Evolutionary conservation across 495 filamentous ascomycete species (phyloP), one percentile per base, ranked within the genome.

Genomic region (Podospora tetraspora): DNA sequence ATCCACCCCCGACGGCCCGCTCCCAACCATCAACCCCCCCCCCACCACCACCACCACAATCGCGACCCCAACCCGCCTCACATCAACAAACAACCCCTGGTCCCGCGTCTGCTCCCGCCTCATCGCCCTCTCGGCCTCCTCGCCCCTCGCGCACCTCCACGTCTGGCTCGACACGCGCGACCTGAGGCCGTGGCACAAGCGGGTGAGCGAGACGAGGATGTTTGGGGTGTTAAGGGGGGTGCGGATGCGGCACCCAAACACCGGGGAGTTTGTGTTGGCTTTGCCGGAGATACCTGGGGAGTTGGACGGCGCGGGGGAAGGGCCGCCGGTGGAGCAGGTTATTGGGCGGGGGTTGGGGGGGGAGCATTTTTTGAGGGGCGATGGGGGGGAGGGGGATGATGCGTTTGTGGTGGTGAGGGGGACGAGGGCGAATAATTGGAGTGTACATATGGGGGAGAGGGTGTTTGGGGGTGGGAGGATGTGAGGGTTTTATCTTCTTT

Each of bases 131-230:
- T 70, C 25, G 37, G 52, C 3, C n/a, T 29, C 19, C 66, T 77
- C 34, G 0, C 19, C 69, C 64, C 5, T 52, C 37, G n/a, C 43
- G 16, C 43, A 52, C 21, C 66, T 77, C 21, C 67, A 65, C 63
- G 52, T 77, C 56, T 77, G 73, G 73, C 60, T 77, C 32, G 70
- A 77, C 68, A 68, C 73, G 62, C 59, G 70, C 32, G 75, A 77
- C 68, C 71, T 77, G 59, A 67, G 73, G 12, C 71, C 70, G 3
- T 77, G 75, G 75, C 63, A 72, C 60, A 63, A 66, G 64, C 71
- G 72, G 22, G 71, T 75, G 6, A 67, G 60, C 67, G 74, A 76
- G 69, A 72, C 68, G 59, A 62, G 68, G 11, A 62, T 76, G 63
- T 71, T 76, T 16, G 68, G 7, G 0, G 27, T 27, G 5, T 66